Base-by-base conservation (phyloP, 2,329 filamentous ascomycete species). In the Neonectria neomacrospora region DNA sequence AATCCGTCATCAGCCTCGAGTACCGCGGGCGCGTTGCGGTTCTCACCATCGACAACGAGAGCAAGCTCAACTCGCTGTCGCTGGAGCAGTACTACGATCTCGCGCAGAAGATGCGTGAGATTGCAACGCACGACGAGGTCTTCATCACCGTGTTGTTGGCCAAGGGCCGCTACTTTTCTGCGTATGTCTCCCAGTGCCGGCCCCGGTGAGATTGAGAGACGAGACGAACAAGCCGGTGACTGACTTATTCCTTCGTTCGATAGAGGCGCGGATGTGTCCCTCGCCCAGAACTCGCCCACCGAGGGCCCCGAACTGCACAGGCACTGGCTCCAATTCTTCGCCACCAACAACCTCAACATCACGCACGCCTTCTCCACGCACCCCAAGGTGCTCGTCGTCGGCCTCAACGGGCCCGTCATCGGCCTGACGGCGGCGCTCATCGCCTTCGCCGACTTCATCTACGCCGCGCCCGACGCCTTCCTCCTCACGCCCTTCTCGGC, bases 321-420 rank as follows among this genome's bases (percentile, higher is more conserved):
- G 55, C 83, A 88, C 70, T 90, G 88, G 81, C 86, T 96, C 37
- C 84, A 86, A 54, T 82, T 77, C 74, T 97, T 98, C 79, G 91
- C 93, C 11, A 84, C 90, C 70, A 91, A 91, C 84, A 98, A 98
- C 83, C 87, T 97, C 60, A 92, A 97, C 84, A 87, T 93, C 73
- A 96, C 94, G 2, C 90, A 93, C 72, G 90, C 93, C 71, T 97
- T 98, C 82, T 94, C 96, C 83, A 90, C 89, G 14, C 96, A 98
- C 80, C 92, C 94, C 72, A 97, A 98, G 82, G 91, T 98, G 79
- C 91, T 98, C 23, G 87, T 98, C 64, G 90, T 90, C 0, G 96
- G 93, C 0, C 89, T 98, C 69, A 98, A 98, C 80, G 96, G 95
- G 3, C 96, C 96, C 6, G 94, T 90, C 11, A 86, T 99, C 56